These are phyloP conservation scores for Malus hybrid DNA, from an alignment of 331 rosid genomes.

Conservation along the genomic window DNA sequence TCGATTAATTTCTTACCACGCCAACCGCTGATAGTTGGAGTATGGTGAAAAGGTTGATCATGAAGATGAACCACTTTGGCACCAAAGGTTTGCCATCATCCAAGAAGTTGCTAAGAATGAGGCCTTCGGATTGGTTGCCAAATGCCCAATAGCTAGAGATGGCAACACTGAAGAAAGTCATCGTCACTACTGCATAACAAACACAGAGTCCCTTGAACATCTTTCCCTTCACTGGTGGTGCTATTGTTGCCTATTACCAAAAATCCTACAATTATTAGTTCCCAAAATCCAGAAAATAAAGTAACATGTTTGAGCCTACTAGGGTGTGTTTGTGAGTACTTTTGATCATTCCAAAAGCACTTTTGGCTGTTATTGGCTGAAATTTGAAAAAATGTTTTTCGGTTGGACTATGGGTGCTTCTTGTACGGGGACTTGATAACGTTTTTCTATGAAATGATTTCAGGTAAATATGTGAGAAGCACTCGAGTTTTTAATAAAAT, in stretches of 20 bases:
- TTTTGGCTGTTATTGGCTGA: not conserved
- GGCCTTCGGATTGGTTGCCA: constrained; percentile 53
- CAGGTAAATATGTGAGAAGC: not conserved
- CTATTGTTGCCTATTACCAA: constrained; percentile 58
- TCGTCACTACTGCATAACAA: constrained; percentile 41
- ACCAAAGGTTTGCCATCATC: constrained; percentile 44
- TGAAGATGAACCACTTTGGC: constrained; percentile 63
- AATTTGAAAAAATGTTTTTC: not conserved
- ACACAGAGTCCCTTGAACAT: constrained; percentile 71
- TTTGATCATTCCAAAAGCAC: not conserved
- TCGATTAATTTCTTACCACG: constrained; percentile 32
- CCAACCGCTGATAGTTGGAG: constrained; percentile 66
- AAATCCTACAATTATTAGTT: not conserved
- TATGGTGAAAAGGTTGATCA: constrained; percentile 57
- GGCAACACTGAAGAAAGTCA: constrained; percentile 62
- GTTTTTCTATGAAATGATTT: not conserved
- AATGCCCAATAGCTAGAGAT: constrained; percentile 86
- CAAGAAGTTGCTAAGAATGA: constrained; percentile 50
- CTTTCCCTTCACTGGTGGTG: constrained; percentile 77
- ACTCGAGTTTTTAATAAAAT: not conserved
- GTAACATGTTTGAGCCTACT: not conserved
- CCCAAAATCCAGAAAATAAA: not conserved
- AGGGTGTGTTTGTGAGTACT: not conserved
- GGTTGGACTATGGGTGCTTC: not conserved
- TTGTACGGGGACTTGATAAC: not conserved